Conservation (phyloP, 345 rosid species). For the Diplotaxis tenuifolia region DNA sequence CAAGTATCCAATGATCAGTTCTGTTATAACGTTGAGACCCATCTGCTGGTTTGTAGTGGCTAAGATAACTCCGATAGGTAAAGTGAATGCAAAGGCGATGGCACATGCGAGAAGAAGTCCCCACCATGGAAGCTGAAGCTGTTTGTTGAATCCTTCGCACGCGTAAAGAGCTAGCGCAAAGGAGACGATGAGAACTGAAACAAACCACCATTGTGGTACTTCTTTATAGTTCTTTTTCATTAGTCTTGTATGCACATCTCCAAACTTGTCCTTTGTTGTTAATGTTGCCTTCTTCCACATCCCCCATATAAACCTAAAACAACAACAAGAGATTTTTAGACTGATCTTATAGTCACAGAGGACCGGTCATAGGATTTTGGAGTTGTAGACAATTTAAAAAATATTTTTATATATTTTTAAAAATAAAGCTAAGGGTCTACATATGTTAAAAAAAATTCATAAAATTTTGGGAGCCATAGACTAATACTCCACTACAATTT, state of each 20-base stretch:
- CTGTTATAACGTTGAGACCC: conserved; percentile 76
- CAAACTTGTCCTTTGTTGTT: conserved; percentile 38
- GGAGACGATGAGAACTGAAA: conserved; percentile 50
- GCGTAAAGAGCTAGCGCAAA: conserved; percentile 48
- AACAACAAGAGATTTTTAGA: neutral
- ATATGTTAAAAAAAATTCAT: too few relatives aligned
- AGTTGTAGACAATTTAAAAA: neutral
- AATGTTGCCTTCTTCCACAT: conserved; percentile 55
- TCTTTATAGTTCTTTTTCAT: conserved; percentile 72
- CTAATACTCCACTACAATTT: too few relatives aligned
- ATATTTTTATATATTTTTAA: neutral
- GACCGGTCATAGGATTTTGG: neutral
- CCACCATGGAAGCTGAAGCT: conserved; percentile 90
- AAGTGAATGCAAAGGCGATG: conserved; percentile 74
- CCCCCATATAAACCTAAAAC: conserved; percentile 43
- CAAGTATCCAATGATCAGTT: conserved; percentile 66
- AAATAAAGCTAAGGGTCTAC: too few relatives aligned
- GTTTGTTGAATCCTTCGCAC: conserved; percentile 57
- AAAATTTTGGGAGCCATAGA: neutral
- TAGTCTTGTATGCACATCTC: conserved; percentile 69
- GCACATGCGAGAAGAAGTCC: conserved; percentile 72
- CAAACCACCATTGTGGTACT: conserved; percentile 87
- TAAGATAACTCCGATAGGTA: conserved; percentile 72
- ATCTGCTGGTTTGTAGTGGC: conserved; percentile 78
- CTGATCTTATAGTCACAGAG: neutral